Conservation (phyloP, 202 grass and related monocot species). For the Bolboschoenoplectus hybrid region DNA sequence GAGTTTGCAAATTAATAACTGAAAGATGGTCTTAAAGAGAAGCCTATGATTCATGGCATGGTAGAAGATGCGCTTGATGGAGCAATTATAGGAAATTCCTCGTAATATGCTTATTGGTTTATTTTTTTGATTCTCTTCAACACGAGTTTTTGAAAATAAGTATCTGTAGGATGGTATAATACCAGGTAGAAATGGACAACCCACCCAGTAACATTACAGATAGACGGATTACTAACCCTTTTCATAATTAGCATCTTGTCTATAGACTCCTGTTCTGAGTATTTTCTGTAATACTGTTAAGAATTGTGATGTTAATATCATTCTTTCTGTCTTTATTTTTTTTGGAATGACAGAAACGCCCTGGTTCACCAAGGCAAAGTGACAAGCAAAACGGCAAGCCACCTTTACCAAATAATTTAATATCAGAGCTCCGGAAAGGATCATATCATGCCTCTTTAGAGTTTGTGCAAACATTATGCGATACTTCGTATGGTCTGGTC, state of each 20-base stretch:
- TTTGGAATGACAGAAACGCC: constrained; percentile 65
- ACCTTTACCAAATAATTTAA: constrained; percentile 81
- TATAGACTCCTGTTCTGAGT: neutral
- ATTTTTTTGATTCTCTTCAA: neutral
- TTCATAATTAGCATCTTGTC: neutral
- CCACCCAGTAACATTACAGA: neutral
- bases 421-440: constrained; percentile 84
- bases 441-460: constrained; percentile 97
- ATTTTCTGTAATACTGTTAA: constrained; percentile 6
- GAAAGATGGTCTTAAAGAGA: neutral
- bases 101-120: constrained; percentile 18
- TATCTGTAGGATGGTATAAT: neutral
- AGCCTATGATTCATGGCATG: neutral
- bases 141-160: neutral
- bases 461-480: constrained; percentile 93
- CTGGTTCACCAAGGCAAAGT: constrained; percentile 57
- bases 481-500: constrained; percentile 94
- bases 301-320: neutral
- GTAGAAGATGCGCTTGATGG: neutral
- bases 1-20: constrained; percentile 17
- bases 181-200: neutral
- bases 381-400: constrained; percentile 81
- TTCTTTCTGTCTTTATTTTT: constrained; percentile 20
- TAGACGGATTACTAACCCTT: neutral
- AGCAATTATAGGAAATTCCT: neutral